A percentile compares a stretch with the other conserved stretches of the same genome.
Evolutionary conservation across 495 filamentous ascomycete species (phyloP).

Genomic region (Podospora anserina): DNA sequence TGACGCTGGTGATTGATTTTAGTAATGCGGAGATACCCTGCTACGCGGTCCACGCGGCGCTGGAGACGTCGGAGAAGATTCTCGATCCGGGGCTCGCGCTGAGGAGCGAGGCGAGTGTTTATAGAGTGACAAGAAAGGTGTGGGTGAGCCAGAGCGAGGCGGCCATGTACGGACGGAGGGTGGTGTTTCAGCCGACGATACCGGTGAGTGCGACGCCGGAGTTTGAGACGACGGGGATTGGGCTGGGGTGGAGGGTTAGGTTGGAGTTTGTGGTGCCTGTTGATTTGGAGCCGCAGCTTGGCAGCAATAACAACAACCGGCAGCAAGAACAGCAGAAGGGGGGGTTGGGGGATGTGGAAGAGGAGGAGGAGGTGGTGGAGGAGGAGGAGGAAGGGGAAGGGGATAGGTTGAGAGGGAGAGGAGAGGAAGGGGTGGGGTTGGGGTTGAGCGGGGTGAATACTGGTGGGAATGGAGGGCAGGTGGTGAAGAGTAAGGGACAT

Average conservation of each 20-base stretch:
- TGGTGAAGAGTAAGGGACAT: conserved; percentile 23
- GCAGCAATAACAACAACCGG: conserved; percentile 23
- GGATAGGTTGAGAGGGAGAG: conserved; percentile 4
- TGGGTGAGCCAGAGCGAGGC: conserved; percentile 74
- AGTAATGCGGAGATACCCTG: conserved; percentile 66
- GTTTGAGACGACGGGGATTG: conserved; percentile 83
- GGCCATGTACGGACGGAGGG: conserved; percentile 70
- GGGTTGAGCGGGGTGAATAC: conserved; percentile 5
- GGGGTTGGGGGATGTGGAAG: conserved; percentile 2
- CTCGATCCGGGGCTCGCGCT: conserved; percentile 68
- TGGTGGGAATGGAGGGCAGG: neutral
- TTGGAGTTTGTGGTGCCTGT: conserved; percentile 80
- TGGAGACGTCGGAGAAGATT: conserved; percentile 79
- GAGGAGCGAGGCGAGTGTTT: conserved; percentile 77
- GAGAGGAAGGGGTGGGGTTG: neutral
- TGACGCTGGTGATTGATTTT: conserved; percentile 82
- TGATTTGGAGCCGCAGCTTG: neutral
- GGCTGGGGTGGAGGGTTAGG: conserved; percentile 77
- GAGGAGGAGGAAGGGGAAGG: conserved; percentile 18
- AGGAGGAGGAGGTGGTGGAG: conserved; percentile 14
- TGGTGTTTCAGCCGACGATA: conserved; percentile 76
- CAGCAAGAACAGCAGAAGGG: neutral
- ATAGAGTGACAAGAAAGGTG: conserved; percentile 77
- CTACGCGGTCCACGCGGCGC: conserved; percentile 70
- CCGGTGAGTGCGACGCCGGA: conserved; percentile 78